Conservation (phyloP, 805 yeast species). For the Torulaspora quercuum region DNA sequence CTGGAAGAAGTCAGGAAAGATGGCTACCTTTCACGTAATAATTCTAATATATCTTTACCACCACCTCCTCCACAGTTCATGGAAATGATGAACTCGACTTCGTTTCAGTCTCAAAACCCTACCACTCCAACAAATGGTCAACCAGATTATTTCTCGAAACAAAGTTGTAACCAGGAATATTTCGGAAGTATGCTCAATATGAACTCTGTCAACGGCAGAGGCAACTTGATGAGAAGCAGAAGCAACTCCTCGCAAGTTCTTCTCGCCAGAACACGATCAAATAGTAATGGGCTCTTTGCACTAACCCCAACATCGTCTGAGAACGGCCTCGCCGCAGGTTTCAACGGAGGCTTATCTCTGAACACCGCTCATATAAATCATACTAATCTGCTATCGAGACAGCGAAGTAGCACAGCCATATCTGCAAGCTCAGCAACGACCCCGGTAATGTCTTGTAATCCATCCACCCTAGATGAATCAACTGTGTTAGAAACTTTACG, state of each 20-base stretch:
- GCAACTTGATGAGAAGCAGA: constrained; percentile 22
- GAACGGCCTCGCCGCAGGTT: constrained; percentile 9
- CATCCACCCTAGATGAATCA: constrained; percentile 6
- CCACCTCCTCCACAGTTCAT: constrained; percentile 21
- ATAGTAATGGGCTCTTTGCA: constrained; percentile 20
- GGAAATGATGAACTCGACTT: constrained; percentile 11
- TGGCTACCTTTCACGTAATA: constrained; percentile 29
- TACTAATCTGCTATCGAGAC: constrained; percentile 12
- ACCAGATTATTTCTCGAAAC: constrained; percentile 11
- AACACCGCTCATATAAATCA: constrained; percentile 9
- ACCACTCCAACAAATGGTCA: constrained; percentile 1
- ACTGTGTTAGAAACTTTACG: constrained; percentile 10
- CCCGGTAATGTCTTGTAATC: constrained; percentile 3
- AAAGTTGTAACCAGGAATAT: constrained; percentile 12
- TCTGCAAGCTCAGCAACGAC: constrained; percentile 2
- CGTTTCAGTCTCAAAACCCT: constrained; percentile 14
- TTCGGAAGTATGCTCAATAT: constrained; percentile 10
- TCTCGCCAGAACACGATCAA: constrained; percentile 25
- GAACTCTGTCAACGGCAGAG: constrained; percentile 9
- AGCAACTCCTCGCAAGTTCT: constrained; percentile 26
- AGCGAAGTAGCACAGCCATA: constrained; percentile 12
- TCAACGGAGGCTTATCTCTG: constrained; percentile 9
- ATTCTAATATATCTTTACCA: constrained; percentile 28
- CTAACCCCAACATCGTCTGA: constrained; percentile 24
- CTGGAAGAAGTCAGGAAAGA: constrained; percentile 34